Evolutionary conservation across 306 rosid genomes (phyloP).

Genomic region (Cotoneaster glaucophyllus): DNA sequence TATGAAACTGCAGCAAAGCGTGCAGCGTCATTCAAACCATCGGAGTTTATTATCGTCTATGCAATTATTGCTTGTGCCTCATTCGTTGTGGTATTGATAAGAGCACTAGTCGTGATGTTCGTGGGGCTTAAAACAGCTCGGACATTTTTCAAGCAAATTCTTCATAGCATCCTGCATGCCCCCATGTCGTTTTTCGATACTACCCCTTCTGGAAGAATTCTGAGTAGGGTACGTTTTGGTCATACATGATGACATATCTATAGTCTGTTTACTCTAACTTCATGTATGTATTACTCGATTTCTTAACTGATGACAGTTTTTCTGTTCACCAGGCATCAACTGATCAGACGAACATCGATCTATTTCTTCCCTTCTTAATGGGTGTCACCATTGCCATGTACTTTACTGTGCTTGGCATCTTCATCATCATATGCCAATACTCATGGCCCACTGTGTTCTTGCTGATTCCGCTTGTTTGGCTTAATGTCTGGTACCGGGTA

Average conservation of each 20-base stretch:
- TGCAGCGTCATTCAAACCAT: conserved; percentile 46
- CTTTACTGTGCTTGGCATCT: conserved; percentile 57
- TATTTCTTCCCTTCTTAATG: conserved; percentile 61
- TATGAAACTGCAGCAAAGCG: conserved; percentile 72
- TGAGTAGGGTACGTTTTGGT: conserved; percentile 70
- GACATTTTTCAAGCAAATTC: conserved; percentile 65
- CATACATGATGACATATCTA: neutral
- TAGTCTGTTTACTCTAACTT: neutral
- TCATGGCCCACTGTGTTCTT: conserved; percentile 95
- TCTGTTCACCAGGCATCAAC: conserved; percentile 61
- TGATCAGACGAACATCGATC: conserved; percentile 83
- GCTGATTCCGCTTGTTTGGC: conserved; percentile 76
- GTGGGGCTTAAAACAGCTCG: conserved; percentile 80
- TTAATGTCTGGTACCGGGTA: conserved; percentile 98
- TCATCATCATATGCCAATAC: conserved; percentile 66
- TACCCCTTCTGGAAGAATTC: conserved; percentile 91
- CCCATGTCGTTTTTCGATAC: conserved; percentile 98
- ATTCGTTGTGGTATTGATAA: conserved; percentile 30
- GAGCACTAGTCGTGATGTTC: conserved; percentile 38
- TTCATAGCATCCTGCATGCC: conserved; percentile 77
- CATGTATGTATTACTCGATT: neutral
- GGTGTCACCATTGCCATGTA: conserved; percentile 56
- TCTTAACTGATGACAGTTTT: neutral
- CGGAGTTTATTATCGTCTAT: conserved; percentile 55
- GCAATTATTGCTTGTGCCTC: conserved; percentile 39